Evolutionary conservation across 495 filamentous ascomycete genomes (phyloP).

Genomic region (Neurospora sp.): DNA sequence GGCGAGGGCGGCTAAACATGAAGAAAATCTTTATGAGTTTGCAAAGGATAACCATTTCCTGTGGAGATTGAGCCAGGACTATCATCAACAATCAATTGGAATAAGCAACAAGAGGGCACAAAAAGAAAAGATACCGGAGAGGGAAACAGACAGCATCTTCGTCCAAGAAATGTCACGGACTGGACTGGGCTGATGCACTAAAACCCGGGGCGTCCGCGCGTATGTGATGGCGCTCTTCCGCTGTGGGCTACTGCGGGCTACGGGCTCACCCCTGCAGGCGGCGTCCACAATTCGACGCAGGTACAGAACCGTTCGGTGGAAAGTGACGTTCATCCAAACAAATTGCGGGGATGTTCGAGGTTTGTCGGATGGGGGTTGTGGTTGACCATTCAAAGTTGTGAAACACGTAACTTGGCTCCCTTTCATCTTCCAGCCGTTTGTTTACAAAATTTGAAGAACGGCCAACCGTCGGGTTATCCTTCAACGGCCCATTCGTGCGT

Average conservation of each 20-base stretch:
- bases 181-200: neutral
- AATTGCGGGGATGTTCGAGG: neutral
- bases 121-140: neutral
- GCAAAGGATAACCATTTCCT: neutral
- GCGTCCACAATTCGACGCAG: neutral
- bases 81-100: neutral
- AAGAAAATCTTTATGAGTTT: neutral
- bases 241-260: neutral
- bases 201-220: neutral
- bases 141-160: neutral
- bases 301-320: neutral
- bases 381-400: neutral
- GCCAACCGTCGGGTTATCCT: too few relatives aligned
- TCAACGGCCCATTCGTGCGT: neutral
- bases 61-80: neutral
- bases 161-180: neutral
- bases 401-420: neutral
- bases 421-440: neutral
- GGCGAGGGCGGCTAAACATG: neutral
- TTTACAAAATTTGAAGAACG: neutral
- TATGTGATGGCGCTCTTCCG: neutral
- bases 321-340: neutral
- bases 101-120: neutral
- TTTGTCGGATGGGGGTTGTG: neutral
- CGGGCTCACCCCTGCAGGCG: neutral